These are phyloP conservation scores for Salix dunnii DNA, from an alignment of 345 rosid species.

Conservation along the genomic window DNA sequence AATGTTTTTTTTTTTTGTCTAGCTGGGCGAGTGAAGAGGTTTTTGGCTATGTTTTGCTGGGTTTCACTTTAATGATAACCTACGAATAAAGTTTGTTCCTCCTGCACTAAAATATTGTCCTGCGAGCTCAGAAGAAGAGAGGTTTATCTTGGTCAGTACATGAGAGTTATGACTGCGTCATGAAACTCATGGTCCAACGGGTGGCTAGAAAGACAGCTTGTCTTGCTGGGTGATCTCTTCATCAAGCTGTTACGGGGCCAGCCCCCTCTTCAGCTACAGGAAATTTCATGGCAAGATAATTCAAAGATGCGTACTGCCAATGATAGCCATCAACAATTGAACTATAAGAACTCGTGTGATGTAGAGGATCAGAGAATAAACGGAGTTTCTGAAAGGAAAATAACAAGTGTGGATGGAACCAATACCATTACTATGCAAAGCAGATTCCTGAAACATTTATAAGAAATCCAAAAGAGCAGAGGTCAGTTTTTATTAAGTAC, in stretches of 20 bases:
- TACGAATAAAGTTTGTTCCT: constrained; percentile 8
- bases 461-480: not conserved
- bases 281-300: not conserved
- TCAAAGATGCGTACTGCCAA: not conserved
- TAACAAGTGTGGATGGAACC: not conserved
- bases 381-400: not conserved
- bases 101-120: not conserved
- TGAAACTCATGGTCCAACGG: not conserved
- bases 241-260: not conserved
- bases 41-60: constrained; percentile 6
- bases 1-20: not conserved
- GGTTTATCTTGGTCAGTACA: not conserved
- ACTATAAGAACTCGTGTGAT: not conserved
- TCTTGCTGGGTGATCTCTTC: not conserved
- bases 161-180: not conserved
- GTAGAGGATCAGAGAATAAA: not conserved
- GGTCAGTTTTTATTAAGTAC: not conserved
- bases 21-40: constrained; percentile 17
- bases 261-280: not conserved
- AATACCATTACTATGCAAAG: not conserved
- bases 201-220: not conserved
- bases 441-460: not conserved
- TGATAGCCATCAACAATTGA: not conserved
- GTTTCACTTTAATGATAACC: constrained; percentile 21
- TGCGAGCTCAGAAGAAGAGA: not conserved